A percentile compares a stretch with the other conserved stretches of the same genome.
phyloP scores from a whole-genome alignment of 257 asterid species.

The Fraxinus anomala region DNA sequence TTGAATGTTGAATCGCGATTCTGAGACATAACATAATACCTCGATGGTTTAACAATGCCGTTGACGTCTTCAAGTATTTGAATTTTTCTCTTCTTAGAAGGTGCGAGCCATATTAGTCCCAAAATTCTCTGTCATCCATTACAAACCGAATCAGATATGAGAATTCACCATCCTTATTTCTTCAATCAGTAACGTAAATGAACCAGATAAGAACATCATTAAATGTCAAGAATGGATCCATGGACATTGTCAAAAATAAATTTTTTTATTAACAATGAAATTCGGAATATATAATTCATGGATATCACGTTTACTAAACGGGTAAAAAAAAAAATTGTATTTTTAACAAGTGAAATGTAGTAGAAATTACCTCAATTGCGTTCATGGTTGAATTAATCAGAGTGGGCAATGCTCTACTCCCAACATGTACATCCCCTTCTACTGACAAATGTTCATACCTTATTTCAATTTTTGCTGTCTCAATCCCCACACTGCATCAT shows the following conservation, averaged over 20 bases:
- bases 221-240: not conserved
- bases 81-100: constrained; percentile 42
- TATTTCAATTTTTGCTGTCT: constrained; percentile 35
- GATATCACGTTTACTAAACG: not conserved
- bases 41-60: constrained; percentile 46
- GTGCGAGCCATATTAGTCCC: constrained; percentile 33
- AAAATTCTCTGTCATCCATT: constrained; percentile 35
- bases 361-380: constrained; percentile 31
- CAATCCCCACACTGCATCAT: constrained; percentile 36
- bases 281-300: not conserved
- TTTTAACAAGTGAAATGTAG: too few relatives aligned
- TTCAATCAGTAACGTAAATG: not conserved
- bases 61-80: constrained; percentile 36
- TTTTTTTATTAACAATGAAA: not conserved
- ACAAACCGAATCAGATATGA: not conserved
- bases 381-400: constrained; percentile 34
- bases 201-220: not conserved
- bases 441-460: constrained; percentile 39
- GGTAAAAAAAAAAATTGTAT: not conserved
- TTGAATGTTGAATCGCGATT: not conserved
- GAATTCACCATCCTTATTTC: not conserved
- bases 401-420: constrained; percentile 43
- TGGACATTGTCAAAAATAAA: not conserved
- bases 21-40: constrained; percentile 15
- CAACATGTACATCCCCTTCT: constrained; percentile 40